A percentile compares a stretch with the other conserved stretches of the same genome.
phyloP scores from a whole-genome alignment of 2,329 filamentous ascomycete species.

The Xylaria sp. region DNA sequence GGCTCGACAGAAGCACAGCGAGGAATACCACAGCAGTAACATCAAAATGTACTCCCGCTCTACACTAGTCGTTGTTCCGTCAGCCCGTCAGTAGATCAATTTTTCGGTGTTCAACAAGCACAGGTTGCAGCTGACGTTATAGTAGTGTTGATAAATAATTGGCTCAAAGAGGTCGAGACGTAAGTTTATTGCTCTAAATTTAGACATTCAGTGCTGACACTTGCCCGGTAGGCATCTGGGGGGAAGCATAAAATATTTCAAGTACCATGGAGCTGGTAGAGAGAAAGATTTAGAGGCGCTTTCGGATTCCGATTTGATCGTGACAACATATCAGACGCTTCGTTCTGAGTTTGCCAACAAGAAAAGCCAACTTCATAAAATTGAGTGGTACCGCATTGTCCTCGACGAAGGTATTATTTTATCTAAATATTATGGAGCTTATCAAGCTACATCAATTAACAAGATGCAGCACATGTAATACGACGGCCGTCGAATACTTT shows the following conservation, averaged over 20 bases:
- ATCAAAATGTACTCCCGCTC: constrained; percentile 47
- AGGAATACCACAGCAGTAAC: constrained; percentile 31
- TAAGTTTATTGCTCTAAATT: not conserved
- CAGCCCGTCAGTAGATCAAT: constrained; percentile 50
- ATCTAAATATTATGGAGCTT: not conserved
- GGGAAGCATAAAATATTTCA: constrained; percentile 44
- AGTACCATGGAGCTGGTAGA: constrained; percentile 52
- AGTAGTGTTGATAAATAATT: constrained; percentile 21
- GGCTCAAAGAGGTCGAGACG: constrained; percentile 18
- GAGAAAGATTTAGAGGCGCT: constrained; percentile 43
- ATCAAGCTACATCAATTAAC: not conserved
- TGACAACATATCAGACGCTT: constrained; percentile 61
- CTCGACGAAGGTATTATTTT: constrained; percentile 56
- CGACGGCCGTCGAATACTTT: constrained; percentile 58
- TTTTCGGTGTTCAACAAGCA: not conserved
- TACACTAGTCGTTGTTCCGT: constrained; percentile 58
- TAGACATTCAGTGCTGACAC: not conserved
- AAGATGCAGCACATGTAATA: constrained; percentile 58
- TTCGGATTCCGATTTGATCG: constrained; percentile 53
- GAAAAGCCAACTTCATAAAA: constrained; percentile 46
- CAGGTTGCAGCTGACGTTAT: not conserved
- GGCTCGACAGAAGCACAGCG: constrained; percentile 42
- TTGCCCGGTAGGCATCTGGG: constrained; percentile 48
- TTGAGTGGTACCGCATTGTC: constrained; percentile 55
- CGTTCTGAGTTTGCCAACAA: constrained; percentile 48